phyloP scores from a whole-genome alignment of 805 yeast genomes.

The Pichia insulana region DNA sequence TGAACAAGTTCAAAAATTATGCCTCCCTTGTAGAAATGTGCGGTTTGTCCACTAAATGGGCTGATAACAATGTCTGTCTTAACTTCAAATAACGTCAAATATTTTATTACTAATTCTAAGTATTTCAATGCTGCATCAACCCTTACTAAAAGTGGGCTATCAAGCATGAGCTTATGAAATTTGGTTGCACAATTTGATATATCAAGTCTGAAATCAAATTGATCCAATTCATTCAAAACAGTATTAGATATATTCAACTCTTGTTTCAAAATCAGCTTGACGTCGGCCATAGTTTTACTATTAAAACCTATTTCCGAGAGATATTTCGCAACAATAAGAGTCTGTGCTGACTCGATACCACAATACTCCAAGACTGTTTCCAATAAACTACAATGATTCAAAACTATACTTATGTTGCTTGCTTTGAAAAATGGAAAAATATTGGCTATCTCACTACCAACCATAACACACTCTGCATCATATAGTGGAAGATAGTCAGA shows the following conservation, averaged over 20 bases:
- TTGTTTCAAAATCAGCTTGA: constrained; percentile 38
- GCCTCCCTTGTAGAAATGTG: constrained; percentile 69
- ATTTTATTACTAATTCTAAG: constrained; percentile 48
- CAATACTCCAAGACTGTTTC: constrained; percentile 75
- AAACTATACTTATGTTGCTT: constrained; percentile 46
- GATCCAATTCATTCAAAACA: constrained; percentile 69
- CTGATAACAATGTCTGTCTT: constrained; percentile 43
- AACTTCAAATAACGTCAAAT: constrained; percentile 52
- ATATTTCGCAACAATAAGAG: constrained; percentile 56
- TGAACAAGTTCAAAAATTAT: constrained; percentile 83
- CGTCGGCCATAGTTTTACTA: constrained; percentile 52
- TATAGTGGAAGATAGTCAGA: constrained; percentile 36
- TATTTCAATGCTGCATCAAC: constrained; percentile 58
- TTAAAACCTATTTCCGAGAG: constrained; percentile 70
- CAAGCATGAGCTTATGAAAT: constrained; percentile 63
- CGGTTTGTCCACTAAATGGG: constrained; percentile 80
- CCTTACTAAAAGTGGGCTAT: constrained; percentile 51
- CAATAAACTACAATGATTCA: constrained; percentile 77
- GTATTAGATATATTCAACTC: constrained; percentile 76
- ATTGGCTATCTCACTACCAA: constrained; percentile 63
- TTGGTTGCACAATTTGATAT: constrained; percentile 55
- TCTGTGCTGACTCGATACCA: constrained; percentile 67
- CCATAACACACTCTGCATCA: constrained; percentile 86
- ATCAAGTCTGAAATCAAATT: constrained; percentile 70
- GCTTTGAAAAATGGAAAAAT: constrained; percentile 59